phyloP scores from a whole-genome alignment of 805 yeast species.

The Kuraishia piskuri region DNA sequence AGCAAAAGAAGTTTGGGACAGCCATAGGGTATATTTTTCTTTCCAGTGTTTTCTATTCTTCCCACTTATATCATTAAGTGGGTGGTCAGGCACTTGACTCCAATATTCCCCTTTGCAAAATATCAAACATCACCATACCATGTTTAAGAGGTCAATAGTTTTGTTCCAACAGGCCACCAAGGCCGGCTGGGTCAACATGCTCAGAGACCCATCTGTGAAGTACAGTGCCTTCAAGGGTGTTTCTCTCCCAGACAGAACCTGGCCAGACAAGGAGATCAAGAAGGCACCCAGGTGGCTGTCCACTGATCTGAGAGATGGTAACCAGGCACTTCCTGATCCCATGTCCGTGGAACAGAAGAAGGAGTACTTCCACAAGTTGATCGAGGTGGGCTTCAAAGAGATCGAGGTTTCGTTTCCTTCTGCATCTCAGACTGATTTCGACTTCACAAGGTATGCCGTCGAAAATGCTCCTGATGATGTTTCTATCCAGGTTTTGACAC shows the following conservation, averaged over 20 bases:
- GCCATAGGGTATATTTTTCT: too few relatives aligned
- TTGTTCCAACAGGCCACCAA: conserved; percentile 18
- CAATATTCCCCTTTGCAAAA: too few relatives aligned
- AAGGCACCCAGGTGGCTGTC: conserved; percentile 78
- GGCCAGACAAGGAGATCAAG: conserved; percentile 56
- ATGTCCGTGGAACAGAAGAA: conserved; percentile 77
- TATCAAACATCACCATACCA: conserved; percentile 4
- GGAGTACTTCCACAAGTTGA: conserved; percentile 56
- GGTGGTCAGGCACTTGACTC: too few relatives aligned
- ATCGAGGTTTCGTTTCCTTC: conserved; percentile 80
- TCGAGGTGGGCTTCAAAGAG: conserved; percentile 73
- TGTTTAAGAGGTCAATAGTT: conserved; percentile 21
- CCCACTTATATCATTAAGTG: too few relatives aligned
- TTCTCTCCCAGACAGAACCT: conserved; percentile 51
- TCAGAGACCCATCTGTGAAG: conserved; percentile 53
- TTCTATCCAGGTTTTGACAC: conserved; percentile 66
- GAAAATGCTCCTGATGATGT: conserved; percentile 72
- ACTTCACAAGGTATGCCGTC: conserved; percentile 69
- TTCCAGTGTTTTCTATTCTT: too few relatives aligned
- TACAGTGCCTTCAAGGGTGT: conserved; percentile 50
- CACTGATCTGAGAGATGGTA: conserved; percentile 78
- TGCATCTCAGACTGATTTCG: conserved; percentile 75
- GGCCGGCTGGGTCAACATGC: conserved; percentile 26
- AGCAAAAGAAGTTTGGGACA: too few relatives aligned
- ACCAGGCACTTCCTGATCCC: conserved; percentile 80